Evolutionary conservation across 1,139 yeast species (phyloP).

Genomic region (Pichia terricola): DNA sequence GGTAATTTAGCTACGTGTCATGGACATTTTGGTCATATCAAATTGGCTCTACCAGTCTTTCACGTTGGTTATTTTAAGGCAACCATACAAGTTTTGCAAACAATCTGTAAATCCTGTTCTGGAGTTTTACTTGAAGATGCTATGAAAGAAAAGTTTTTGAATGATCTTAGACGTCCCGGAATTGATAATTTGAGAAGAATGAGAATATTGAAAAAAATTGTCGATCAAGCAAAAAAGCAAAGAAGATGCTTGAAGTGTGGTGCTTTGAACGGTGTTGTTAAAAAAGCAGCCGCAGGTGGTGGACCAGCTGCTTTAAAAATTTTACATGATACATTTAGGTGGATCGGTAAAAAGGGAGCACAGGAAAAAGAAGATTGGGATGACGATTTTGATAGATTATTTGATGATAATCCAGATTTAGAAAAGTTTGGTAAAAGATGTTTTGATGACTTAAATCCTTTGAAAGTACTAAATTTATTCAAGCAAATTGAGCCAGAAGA

Average conservation of each 20-base stretch:
- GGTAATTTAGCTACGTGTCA: conserved; percentile 92
- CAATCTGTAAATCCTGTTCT: conserved; percentile 88
- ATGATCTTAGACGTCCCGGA: conserved; percentile 78
- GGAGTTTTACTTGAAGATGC: conserved; percentile 66
- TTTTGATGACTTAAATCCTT: conserved; percentile 88
- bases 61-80: conserved; percentile 96
- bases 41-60: conserved; percentile 89
- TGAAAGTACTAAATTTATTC: conserved; percentile 79
- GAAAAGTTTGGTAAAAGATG: conserved; percentile 83
- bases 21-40: conserved; percentile 96
- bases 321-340: conserved; percentile 91
- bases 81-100: conserved; percentile 78
- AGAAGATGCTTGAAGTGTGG: conserved; percentile 84
- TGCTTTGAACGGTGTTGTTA: conserved; percentile 90
- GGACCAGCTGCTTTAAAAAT: conserved; percentile 91
- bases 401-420: conserved; percentile 70
- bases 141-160: conserved; percentile 56
- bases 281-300: conserved; percentile 88
- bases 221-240: conserved; percentile 93
- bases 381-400: conserved; percentile 67
- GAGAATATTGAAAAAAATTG: conserved; percentile 72
- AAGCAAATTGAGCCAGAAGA: conserved; percentile 79
- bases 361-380: conserved; percentile 86
- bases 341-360: conserved; percentile 85
- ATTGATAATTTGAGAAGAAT: conserved; percentile 86